phyloP scores from a whole-genome alignment of 2,329 filamentous ascomycete species.

The Rugonectria rugulosa region DNA sequence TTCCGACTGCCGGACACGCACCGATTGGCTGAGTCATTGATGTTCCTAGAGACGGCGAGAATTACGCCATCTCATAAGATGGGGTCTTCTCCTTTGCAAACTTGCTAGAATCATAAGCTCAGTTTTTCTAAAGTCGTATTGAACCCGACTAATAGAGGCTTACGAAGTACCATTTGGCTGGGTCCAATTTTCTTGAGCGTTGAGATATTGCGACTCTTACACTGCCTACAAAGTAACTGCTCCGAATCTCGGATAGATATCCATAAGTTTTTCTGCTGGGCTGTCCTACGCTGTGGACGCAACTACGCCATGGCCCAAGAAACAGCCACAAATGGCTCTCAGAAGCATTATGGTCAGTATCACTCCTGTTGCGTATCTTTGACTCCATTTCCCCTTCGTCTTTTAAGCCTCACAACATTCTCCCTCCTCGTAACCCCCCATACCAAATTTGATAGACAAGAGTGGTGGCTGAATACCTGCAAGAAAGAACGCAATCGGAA shows the following conservation, averaged over 20 bases:
- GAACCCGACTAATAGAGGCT: slow-evolving; percentile 18
- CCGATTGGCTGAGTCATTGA: slow-evolving; percentile 37
- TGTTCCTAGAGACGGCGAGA: slow-evolving; percentile 30
- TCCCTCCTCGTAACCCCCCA: slow-evolving; percentile 8
- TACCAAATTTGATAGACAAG: slow-evolving; percentile 38
- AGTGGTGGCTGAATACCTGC: slow-evolving; percentile 67
- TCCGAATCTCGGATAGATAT: slow-evolving; percentile 7
- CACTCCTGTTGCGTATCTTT: neutral
- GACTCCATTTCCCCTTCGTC: neutral
- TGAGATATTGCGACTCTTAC: too few species aligned
- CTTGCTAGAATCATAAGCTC: slow-evolving; percentile 29
- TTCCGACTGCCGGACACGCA: slow-evolving; percentile 19
- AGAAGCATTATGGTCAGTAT: slow-evolving; percentile 43
- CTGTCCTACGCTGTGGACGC: slow-evolving; percentile 20
- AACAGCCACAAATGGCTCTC: slow-evolving; percentile 26
- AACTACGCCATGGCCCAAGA: slow-evolving; percentile 36
- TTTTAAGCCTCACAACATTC: neutral
- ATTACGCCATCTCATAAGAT: slow-evolving; percentile 39
- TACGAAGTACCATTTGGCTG: slow-evolving; percentile 15
- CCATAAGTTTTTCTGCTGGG: neutral
- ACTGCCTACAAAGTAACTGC: too few species aligned
- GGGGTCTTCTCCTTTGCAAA: slow-evolving; percentile 28
- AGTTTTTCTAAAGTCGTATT: slow-evolving; percentile 22
- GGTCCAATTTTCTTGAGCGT: slow-evolving; percentile 28
- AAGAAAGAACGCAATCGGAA: slow-evolving; percentile 73